phyloP scores from a whole-genome alignment of 352 stramenopile genomes.

The Phytophthora pluvialis region DNA sequence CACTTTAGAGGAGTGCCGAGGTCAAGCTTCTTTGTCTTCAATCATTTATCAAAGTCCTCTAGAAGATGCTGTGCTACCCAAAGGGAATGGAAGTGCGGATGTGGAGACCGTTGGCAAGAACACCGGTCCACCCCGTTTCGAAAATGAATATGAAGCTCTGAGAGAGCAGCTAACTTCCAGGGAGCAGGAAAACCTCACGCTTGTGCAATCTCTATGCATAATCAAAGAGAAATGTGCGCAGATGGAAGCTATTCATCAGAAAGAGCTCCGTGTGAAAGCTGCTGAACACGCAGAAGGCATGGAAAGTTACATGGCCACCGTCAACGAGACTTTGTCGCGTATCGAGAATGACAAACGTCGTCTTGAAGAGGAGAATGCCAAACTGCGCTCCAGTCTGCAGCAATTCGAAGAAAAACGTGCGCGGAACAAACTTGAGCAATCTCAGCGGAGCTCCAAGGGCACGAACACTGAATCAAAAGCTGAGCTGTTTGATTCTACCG shows the following conservation, averaged over 20 bases:
- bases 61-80: background rate
- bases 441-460: slow-evolving; percentile 18
- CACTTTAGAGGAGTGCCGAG: slow-evolving; percentile 13
- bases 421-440: slow-evolving; percentile 5
- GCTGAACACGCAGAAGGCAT: slow-evolving; percentile 33
- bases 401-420: slow-evolving; percentile 25
- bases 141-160: slow-evolving; percentile 11
- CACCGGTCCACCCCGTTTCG: background rate
- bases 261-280: slow-evolving; percentile 29
- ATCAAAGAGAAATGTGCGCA: slow-evolving; percentile 45
- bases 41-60: background rate
- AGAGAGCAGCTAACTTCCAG: slow-evolving; percentile 34
- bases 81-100: background rate
- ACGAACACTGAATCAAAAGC: slow-evolving; percentile 22
- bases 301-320: slow-evolving; percentile 40
- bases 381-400: slow-evolving; percentile 29
- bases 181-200: slow-evolving; percentile 52
- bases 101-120: background rate
- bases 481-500: slow-evolving; percentile 3
- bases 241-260: slow-evolving; percentile 25
- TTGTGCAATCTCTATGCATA: slow-evolving; percentile 51
- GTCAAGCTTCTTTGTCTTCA: slow-evolving; percentile 9
- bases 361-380: slow-evolving; percentile 27
- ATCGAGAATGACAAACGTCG: slow-evolving; percentile 37
- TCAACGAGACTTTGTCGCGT: slow-evolving; percentile 39